Evolutionary conservation across 139 green algal species (phyloP).

Genomic region (Chlamydomonas schloesseri): DNA sequence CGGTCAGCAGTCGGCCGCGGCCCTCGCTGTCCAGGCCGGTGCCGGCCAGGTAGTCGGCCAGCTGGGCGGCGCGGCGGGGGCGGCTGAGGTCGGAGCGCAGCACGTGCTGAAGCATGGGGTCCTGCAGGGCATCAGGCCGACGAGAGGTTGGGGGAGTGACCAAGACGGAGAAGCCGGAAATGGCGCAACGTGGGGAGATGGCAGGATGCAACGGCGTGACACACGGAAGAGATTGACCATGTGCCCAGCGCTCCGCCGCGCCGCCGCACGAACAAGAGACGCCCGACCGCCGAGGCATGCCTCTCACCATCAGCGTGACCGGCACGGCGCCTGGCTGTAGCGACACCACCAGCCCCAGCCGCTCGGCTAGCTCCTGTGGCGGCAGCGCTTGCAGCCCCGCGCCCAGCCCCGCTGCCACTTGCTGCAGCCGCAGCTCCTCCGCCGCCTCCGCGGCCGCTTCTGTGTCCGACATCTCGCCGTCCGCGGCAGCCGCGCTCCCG

Average conservation of each 20-base stretch:
- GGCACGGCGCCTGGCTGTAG: neutral
- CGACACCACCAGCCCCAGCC: neutral
- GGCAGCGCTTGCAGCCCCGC: neutral
- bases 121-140: neutral
- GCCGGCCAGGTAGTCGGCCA: neutral
- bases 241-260: neutral
- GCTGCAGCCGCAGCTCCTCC: neutral
- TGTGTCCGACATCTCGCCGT: neutral
- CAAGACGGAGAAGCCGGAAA: neutral
- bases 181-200: no score
- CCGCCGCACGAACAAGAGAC: no score
- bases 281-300: no score
- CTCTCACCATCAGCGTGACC: neutral
- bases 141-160: neutral
- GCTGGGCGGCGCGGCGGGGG: neutral
- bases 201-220: neutral
- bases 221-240: neutral
- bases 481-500: neutral
- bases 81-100: slow-evolving; percentile 1
- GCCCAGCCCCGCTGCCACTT: neutral
- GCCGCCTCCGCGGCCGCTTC: neutral
- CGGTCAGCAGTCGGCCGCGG: neutral
- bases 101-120: slow-evolving; percentile 4
- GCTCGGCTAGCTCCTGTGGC: neutral
- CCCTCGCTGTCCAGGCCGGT: neutral